phyloP scores from a whole-genome alignment of 2,329 filamentous ascomycete genomes.

The Colletotrichum orchidophilum region DNA sequence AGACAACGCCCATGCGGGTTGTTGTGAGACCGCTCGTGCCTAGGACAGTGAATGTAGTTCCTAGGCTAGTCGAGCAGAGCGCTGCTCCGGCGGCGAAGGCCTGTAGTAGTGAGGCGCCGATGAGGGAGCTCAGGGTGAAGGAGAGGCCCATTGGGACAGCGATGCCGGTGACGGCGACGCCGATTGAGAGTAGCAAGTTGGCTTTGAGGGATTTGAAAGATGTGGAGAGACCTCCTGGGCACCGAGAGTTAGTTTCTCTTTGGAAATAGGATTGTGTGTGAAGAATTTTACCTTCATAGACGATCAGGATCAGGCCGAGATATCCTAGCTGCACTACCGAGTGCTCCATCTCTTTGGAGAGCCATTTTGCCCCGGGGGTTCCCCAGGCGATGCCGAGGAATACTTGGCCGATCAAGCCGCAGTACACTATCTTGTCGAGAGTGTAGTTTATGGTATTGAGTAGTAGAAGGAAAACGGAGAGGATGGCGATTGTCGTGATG shows the following conservation, averaged over 20 bases:
- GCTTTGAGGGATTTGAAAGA: slow-evolving; percentile 63
- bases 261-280: neutral
- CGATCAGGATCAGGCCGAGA: slow-evolving; percentile 75
- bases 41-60: slow-evolving; percentile 71
- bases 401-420: slow-evolving; percentile 77
- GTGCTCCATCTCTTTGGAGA: slow-evolving; percentile 61
- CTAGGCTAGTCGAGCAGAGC: slow-evolving; percentile 77
- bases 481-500: slow-evolving; percentile 67
- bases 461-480: slow-evolving; percentile 69
- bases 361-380: slow-evolving; percentile 69
- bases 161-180: slow-evolving; percentile 74
- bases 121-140: slow-evolving; percentile 64
- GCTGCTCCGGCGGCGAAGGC: slow-evolving; percentile 79
- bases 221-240: slow-evolving; percentile 65
- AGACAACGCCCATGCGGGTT: slow-evolving; percentile 66
- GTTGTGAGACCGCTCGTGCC: slow-evolving; percentile 51
- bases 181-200: slow-evolving; percentile 67
- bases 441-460: slow-evolving; percentile 67
- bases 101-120: slow-evolving; percentile 63
- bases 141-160: slow-evolving; percentile 71
- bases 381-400: slow-evolving; percentile 77
- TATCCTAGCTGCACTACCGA: slow-evolving; percentile 75
- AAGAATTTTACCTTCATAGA: slow-evolving; percentile 68
- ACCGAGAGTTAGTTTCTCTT: neutral
- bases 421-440: slow-evolving; percentile 71